Evolutionary conservation across 1,284 basidiomycete species (phyloP), one percentile per base, ranked within the genome.

Genomic region (Puccinia horiana): DNA sequence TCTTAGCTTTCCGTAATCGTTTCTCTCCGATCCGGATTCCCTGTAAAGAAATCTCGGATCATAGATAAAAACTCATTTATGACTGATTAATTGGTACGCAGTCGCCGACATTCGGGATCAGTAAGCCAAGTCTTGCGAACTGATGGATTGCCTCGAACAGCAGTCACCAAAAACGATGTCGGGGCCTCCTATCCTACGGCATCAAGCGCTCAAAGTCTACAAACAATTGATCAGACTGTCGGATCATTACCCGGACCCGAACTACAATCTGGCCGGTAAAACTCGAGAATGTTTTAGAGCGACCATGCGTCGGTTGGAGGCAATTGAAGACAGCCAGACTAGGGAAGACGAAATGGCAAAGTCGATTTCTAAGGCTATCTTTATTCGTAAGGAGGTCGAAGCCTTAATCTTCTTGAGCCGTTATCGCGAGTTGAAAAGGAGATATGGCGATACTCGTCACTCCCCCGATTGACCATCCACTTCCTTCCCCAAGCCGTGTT

Each of bases 391-490:
- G n/a, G 79, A 81, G 37, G 58, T 81, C 29, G 79, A 81, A 42
- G 79, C 79, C 8, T 44, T 81, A 44, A 81, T 81, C 14, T 81
- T 74, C 35, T 81, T 81, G 44, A 56, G 49, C 44, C 49, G 79
- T 4, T 81, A 81, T 65, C 79, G 79, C 14, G 79, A 81, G 37
- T 47, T 81, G 70, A 81, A 74, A 54, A 49, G 79, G 49, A 58
- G 79, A 49, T 81, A 81, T 52, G 79, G 79, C 16, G 79, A 81
- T 54, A 72, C 78, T 81, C 79, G 79, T 35, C 14, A 81, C 42
- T 47, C 69, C n/a, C 16, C 32, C 44, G 44, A 72, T 72, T 72
- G 44, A 49, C 6, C 47, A n/a, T 12, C 16, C 58, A 61, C 58
- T 61, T 12, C 29, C 9, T 35, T 61, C 58, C 58, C 4, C 8